A percentile compares a stretch with the other conserved stretches of the same genome.
Evolutionary conservation across 306 rosid genomes (phyloP).

Genomic region (Medicago lupulina): DNA sequence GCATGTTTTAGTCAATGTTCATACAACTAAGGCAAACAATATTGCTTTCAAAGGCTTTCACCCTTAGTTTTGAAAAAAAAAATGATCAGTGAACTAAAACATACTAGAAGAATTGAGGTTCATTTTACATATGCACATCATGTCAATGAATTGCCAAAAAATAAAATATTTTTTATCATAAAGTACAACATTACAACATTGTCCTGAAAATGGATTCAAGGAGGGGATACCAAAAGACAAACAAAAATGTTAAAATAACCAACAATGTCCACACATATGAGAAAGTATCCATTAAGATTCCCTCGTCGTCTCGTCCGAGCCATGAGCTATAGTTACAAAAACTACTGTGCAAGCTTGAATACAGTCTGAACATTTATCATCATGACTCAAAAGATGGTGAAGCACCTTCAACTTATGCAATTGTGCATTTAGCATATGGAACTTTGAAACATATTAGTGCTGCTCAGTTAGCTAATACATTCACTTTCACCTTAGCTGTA

Average conservation of each 20-base stretch:
- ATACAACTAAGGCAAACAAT: not conserved
- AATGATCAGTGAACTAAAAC: conserved; percentile 3
- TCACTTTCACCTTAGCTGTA: conserved; percentile 78
- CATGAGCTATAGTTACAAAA: not conserved
- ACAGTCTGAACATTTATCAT: conserved; percentile 26
- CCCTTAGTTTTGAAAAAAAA: not conserved
- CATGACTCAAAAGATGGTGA: conserved; percentile 29
- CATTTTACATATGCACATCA: conserved; percentile 4
- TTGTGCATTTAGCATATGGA: conserved; percentile 24
- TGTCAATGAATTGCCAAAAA: conserved; percentile 7
- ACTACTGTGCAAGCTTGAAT: conserved; percentile 30
- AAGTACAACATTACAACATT: conserved; percentile 39
- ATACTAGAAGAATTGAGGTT: not conserved
- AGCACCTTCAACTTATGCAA: conserved; percentile 38
- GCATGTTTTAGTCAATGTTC: not conserved
- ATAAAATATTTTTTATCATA: not conserved
- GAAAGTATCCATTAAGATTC: conserved; percentile 1
- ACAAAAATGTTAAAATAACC: conserved; percentile 25
- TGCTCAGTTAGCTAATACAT: conserved; percentile 75
- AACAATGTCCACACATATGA: conserved; percentile 22
- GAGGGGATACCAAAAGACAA: conserved; percentile 17
- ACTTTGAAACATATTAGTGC: conserved; percentile 42
- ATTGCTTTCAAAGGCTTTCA: conserved; percentile 1
- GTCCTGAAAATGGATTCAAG: conserved; percentile 31
- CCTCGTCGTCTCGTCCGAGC: conserved; percentile 11